Conservation (phyloP, 768 basidiomycete species). For the Auricularia cornea region DNA sequence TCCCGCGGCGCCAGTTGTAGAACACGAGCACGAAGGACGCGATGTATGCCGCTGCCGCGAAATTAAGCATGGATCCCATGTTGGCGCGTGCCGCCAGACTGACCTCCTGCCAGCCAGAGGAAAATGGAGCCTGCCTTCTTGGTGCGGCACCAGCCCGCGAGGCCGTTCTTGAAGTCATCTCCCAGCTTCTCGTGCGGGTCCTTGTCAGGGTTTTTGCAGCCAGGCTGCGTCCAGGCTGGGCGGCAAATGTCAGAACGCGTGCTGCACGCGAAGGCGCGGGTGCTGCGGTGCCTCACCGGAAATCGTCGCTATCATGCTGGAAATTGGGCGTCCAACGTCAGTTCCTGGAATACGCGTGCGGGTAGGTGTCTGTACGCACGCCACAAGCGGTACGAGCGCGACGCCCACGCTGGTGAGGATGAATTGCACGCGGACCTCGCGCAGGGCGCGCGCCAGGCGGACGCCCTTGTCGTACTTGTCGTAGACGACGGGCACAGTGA, state of each 20-base stretch:
- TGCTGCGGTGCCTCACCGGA: conserved; percentile 4
- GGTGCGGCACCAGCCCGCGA: conserved; percentile 81
- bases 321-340: background rate
- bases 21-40: conserved; percentile 58
- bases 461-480: conserved; percentile 79
- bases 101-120: conserved; percentile 79
- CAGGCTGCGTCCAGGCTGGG: conserved; percentile 80
- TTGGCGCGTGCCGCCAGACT: conserved; percentile 16
- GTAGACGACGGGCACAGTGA: conserved; percentile 70
- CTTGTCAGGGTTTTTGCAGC: conserved; percentile 76
- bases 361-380: conserved; percentile 40
- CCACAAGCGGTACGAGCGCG: conserved; percentile 59
- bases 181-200: conserved; percentile 73
- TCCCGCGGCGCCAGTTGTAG: conserved; percentile 70
- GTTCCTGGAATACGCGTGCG: conserved; percentile 5
- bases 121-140: conserved; percentile 89
- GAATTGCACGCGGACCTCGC: conserved; percentile 75
- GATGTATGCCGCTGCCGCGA: conserved; percentile 13
- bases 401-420: conserved; percentile 71
- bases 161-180: conserved; percentile 53
- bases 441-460: conserved; percentile 69
- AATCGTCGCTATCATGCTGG: conserved; percentile 18
- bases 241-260: conserved; percentile 53
- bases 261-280: conserved; percentile 31
- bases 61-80: background rate